A percentile compares a stretch with the other conserved stretches of the same genome.
phyloP scores from a whole-genome alignment of 1,139 yeast genomes.

The Torulaspora globosa region DNA sequence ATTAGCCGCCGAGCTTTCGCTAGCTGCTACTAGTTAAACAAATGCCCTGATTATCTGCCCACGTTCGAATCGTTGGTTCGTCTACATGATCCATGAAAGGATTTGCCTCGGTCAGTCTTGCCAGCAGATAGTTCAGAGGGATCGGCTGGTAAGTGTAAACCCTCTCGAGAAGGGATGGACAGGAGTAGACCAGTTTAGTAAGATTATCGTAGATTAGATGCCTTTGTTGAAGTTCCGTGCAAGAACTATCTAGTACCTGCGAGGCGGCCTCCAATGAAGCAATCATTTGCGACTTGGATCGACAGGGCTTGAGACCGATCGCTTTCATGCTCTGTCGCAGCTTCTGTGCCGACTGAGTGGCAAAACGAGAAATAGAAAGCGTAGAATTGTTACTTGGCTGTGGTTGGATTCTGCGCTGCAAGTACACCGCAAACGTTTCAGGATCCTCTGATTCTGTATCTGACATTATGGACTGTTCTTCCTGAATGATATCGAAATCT shows the following conservation, averaged over 20 bases:
- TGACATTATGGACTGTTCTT: constrained; percentile 10
- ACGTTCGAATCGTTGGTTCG: constrained; percentile 30
- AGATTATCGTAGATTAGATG: constrained; percentile 24
- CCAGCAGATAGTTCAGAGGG: constrained; percentile 21
- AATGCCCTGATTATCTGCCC: constrained; percentile 36
- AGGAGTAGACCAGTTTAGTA: constrained; percentile 21
- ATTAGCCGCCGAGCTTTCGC: constrained; percentile 4
- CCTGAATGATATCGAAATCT: neutral
- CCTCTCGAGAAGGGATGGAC: constrained; percentile 25
- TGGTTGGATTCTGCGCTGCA: neutral
- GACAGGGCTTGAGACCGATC: constrained; percentile 32
- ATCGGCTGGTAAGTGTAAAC: constrained; percentile 34
- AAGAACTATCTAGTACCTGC: constrained; percentile 17
- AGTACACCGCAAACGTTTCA: neutral
- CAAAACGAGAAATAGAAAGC: constrained; percentile 1
- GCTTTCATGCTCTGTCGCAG: constrained; percentile 25
- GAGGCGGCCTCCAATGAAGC: constrained; percentile 31
- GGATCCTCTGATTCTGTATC: constrained; percentile 17
- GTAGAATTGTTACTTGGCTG: neutral
- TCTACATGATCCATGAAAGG: constrained; percentile 33
- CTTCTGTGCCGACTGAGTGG: constrained; percentile 26
- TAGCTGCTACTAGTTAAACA: constrained; percentile 22
- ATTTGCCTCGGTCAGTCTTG: constrained; percentile 21
- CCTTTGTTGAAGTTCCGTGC: constrained; percentile 15
- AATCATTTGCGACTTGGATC: constrained; percentile 30